Evolutionary conservation across 176 grass and related monocot species (phyloP).

Genomic region (Hordeum marinum): DNA sequence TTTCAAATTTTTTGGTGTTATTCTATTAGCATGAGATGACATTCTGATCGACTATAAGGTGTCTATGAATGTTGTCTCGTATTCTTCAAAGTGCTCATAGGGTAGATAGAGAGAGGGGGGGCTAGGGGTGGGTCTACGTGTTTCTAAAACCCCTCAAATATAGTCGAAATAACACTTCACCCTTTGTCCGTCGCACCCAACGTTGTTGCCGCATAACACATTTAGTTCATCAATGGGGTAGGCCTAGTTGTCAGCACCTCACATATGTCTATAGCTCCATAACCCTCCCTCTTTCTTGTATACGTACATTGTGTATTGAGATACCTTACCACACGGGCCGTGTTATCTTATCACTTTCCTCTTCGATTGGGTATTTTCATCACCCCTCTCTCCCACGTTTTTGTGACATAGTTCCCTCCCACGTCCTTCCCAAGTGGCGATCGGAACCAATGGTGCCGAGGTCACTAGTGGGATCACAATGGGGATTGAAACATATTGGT

Average conservation of each 20-base stretch:
- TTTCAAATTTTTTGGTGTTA: not conserved
- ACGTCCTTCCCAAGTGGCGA: not conserved
- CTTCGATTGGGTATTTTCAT: not conserved
- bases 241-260: not conserved
- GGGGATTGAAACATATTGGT: not conserved
- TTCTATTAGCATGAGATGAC: not conserved
- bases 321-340: too few relatives aligned
- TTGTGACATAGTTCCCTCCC: not conserved
- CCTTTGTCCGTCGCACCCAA: not conserved
- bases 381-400: not conserved
- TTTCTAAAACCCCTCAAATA: not conserved
- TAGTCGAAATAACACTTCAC: not conserved
- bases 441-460: not conserved
- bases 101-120: too few relatives aligned
- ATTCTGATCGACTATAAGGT: too few relatives aligned
- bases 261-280: not conserved
- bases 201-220: not conserved
- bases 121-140: too few relatives aligned
- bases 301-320: too few relatives aligned
- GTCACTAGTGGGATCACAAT: too few relatives aligned
- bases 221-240: not conserved
- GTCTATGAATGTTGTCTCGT: too few relatives aligned
- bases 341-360: too few relatives aligned
- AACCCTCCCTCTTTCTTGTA: too few relatives aligned
- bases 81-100: too few relatives aligned